phyloP scores from a whole-genome alignment of 495 filamentous ascomycete genomes.

The Daldinia decipiens region DNA sequence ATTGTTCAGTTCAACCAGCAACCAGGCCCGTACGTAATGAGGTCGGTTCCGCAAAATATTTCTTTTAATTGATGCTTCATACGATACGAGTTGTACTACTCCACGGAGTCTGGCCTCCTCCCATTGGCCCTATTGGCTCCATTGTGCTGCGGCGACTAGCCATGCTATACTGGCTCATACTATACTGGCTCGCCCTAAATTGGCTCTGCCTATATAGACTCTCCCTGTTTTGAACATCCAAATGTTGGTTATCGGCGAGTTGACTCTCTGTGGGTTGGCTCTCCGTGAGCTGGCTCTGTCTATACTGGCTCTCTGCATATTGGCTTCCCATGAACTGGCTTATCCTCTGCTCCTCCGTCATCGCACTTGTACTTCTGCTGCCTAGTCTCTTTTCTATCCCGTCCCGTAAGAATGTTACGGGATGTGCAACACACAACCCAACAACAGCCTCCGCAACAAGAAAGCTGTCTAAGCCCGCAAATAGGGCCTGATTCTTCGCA shows the following conservation, averaged over 20 bases:
- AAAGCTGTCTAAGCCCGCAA: constrained; percentile 35
- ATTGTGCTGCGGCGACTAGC: background rate
- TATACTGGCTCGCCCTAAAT: constrained; percentile 6
- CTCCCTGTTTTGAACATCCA: background rate
- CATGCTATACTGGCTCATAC: constrained; percentile 5
- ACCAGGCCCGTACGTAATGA: background rate
- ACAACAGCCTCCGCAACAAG: constrained; percentile 38
- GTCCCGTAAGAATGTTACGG: constrained; percentile 31
- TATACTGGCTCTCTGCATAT: background rate
- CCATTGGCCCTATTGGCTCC: constrained; percentile 7
- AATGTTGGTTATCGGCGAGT: background rate
- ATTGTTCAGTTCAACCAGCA: background rate
- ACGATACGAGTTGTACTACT: constrained; percentile 16
- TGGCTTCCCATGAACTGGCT: constrained; percentile 8
- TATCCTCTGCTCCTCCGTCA: constrained; percentile 15
- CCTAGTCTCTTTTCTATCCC: constrained; percentile 32
- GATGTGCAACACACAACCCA: constrained; percentile 36
- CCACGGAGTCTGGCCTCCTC: constrained; percentile 16
- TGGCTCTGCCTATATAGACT: background rate
- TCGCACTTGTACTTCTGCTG: constrained; percentile 11
- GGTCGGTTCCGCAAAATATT: constrained; percentile 5
- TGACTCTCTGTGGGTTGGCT: background rate
- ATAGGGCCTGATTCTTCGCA: constrained; percentile 40
- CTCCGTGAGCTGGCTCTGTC: constrained; percentile 1
- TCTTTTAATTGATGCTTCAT: constrained; percentile 18